Evolutionary conservation across 2,329 filamentous ascomycete species (phyloP).

Genomic region (Graphiopsis chlorocephala): DNA sequence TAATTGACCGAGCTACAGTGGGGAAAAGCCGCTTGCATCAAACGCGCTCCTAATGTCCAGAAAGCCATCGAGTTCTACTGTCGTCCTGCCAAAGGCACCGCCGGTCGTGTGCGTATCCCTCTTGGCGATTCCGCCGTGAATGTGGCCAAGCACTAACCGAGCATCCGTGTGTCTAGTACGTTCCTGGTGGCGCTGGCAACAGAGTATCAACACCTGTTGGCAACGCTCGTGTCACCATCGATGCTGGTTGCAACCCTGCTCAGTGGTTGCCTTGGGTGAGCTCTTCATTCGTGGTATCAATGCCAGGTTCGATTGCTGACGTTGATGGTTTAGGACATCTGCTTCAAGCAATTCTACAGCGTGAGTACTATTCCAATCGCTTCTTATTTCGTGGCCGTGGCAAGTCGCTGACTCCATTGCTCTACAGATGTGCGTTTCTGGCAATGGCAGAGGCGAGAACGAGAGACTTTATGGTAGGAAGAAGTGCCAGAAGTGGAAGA

Average conservation of each 20-base stretch:
- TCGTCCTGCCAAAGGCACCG: not conserved
- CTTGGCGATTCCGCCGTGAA: not conserved
- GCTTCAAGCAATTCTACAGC: conserved; percentile 16
- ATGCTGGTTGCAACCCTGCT: conserved; percentile 21
- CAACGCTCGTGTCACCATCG: conserved; percentile 18
- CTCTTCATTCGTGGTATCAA: not conserved
- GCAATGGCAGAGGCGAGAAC: conserved; percentile 9
- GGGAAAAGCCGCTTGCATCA: conserved; percentile 9
- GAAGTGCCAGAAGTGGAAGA: conserved; percentile 11
- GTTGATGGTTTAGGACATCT: not conserved
- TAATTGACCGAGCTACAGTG: not conserved
- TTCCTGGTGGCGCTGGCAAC: conserved; percentile 4
- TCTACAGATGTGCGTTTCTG: conserved; percentile 4
- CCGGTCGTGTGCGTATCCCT: not conserved
- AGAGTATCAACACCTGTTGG: conserved; percentile 17
- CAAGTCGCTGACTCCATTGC: not conserved
- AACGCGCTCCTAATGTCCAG: conserved; percentile 8
- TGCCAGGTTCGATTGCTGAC: not conserved
- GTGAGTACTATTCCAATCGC: not conserved
- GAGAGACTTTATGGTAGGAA: not conserved
- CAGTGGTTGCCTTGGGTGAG: conserved; percentile 24
- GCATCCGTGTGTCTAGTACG: not conserved
- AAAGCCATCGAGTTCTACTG: conserved; percentile 7
- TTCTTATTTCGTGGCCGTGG: not conserved
- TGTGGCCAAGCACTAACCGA: not conserved